Evolutionary conservation across 768 basidiomycete genomes (phyloP).

Genomic region (Suillus occidentalis): DNA sequence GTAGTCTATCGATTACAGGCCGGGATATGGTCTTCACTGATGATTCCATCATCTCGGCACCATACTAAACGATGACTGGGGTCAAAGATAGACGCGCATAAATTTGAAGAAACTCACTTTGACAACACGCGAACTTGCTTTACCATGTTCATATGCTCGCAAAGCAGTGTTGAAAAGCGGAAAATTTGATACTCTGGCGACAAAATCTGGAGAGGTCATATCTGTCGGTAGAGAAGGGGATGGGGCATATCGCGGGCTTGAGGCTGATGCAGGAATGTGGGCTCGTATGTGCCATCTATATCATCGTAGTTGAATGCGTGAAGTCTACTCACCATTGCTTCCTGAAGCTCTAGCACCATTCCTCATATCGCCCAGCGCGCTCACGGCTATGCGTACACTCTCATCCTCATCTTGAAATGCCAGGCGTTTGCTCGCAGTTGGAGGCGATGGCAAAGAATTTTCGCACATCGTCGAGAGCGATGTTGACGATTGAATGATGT

Average conservation of each 20-base stretch:
- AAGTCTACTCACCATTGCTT: conserved; percentile 15
- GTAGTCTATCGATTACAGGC: conserved; percentile 78
- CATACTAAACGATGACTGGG: conserved; percentile 51
- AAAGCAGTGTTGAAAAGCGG: conserved; percentile 76
- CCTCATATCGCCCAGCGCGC: conserved; percentile 78
- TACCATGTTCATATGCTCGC: conserved; percentile 77
- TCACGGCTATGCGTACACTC: conserved; percentile 75
- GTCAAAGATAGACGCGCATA: conserved; percentile 14
- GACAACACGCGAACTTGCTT: conserved; percentile 80
- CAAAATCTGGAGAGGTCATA: conserved; percentile 32
- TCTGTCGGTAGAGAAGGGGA: conserved; percentile 16
- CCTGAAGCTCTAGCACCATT: conserved; percentile 35
- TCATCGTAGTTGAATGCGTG: not conserved
- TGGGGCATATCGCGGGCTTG: conserved; percentile 15
- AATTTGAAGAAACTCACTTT: conserved; percentile 52
- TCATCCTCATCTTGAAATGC: conserved; percentile 62
- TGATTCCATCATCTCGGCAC: conserved; percentile 85
- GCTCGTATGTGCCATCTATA: not conserved
- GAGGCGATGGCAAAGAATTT: conserved; percentile 15
- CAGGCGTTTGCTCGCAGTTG: conserved; percentile 4
- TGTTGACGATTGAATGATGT: conserved; percentile 6
- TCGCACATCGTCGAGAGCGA: conserved; percentile 15
- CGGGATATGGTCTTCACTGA: conserved; percentile 78
- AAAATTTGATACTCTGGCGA: conserved; percentile 62
- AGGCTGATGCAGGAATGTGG: conserved; percentile 11